A percentile compares a stretch with the other conserved stretches of the same genome.
These are phyloP conservation scores for Coniophora puteana DNA, from an alignment of 1,284 basidiomycete genomes.

Conservation along the genomic window DNA sequence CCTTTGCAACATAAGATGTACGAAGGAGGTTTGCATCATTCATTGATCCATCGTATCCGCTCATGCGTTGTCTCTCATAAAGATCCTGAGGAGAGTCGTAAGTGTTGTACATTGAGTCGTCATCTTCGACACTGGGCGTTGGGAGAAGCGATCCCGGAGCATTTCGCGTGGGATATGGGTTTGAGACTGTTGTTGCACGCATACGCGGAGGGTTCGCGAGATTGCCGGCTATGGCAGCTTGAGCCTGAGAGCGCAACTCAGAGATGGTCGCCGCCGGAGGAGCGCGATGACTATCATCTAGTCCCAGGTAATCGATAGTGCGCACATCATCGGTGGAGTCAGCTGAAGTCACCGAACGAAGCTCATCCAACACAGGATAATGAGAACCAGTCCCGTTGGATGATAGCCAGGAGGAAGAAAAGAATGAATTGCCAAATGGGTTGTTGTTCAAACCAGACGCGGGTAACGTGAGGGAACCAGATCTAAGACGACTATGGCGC, in stretches of 20 bases:
- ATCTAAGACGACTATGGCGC: slow-evolving; percentile 79
- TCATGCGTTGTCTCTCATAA: slow-evolving; percentile 51
- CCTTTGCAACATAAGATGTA: slow-evolving; percentile 63
- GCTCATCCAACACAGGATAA: slow-evolving; percentile 69
- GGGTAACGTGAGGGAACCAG: slow-evolving; percentile 83
- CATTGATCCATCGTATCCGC: slow-evolving; percentile 55
- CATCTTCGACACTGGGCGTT: slow-evolving; percentile 63
- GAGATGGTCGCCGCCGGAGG: slow-evolving; percentile 80
- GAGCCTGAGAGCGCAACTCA: slow-evolving; percentile 82
- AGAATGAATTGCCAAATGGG: slow-evolving; percentile 83
- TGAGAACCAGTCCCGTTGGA: slow-evolving; percentile 53
- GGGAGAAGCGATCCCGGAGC: slow-evolving; percentile 52
- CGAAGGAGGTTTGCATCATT: slow-evolving; percentile 44
- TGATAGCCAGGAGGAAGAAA: slow-evolving; percentile 84
- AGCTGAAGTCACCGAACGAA: slow-evolving; percentile 73
- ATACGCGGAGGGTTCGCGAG: slow-evolving; percentile 73
- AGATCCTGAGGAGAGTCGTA: slow-evolving; percentile 44
- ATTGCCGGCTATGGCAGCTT: slow-evolving; percentile 83
- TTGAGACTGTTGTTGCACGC: slow-evolving; percentile 89
- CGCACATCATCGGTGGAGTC: slow-evolving; percentile 87
- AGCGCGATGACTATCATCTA: slow-evolving; percentile 71
- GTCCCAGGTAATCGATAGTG: slow-evolving; percentile 91
- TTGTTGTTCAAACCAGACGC: slow-evolving; percentile 78
- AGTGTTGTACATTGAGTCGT: slow-evolving; percentile 67
- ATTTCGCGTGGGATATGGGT: slow-evolving; percentile 68